Evolutionary conservation across 768 basidiomycete species (phyloP), one percentile per base, ranked within the genome.

Genomic region (Royoungia palumana): DNA sequence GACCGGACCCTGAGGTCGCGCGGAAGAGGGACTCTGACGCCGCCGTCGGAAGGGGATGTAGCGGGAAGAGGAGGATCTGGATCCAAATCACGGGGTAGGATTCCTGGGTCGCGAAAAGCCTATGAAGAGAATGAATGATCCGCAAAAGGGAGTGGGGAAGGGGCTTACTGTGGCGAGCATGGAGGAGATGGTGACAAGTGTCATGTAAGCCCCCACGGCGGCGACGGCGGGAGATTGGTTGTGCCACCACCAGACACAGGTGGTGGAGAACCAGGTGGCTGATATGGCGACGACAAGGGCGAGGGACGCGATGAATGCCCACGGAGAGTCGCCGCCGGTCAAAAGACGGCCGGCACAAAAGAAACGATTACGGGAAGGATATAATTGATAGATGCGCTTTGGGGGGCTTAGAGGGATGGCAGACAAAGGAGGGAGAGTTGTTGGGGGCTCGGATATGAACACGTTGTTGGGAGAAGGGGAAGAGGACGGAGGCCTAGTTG

Each of bases 181-280:
- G 51, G 74, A 83, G 11, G 81, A 80, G 17, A 91, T 70, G 16
- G 84, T 85, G 53, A 95, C 61, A 42, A 87, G 72, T 51, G 73
- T 74, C 71, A 81, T 67, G 53, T 81, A 82, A 46, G 76, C 77
- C 39, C 84, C 83, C n/a, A 85, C 73, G 17, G 73, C 76, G 0
- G 87, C 85, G 13, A 84, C 78, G 5, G 81, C 83, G 6, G 84
- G 79, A 41, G 89, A 87, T 50, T 83, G 75, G 57, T 93, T 73
- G 32, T 72, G 70, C 94, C 94, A 97, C 79, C 94, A 85, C 81
- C 85, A 95, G 16, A 85, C 82, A 39, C 84, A 87, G 1, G 92
- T 94, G 21, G 91, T 91, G 10, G 82, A 88, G 54, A 96, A 82
- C 89, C 91, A 99, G 9, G 87, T 68, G 0, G 83, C 90, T 2